Evolutionary conservation across 345 rosid species (phyloP).

Genomic region (Diplotaxis tenuifolia): DNA sequence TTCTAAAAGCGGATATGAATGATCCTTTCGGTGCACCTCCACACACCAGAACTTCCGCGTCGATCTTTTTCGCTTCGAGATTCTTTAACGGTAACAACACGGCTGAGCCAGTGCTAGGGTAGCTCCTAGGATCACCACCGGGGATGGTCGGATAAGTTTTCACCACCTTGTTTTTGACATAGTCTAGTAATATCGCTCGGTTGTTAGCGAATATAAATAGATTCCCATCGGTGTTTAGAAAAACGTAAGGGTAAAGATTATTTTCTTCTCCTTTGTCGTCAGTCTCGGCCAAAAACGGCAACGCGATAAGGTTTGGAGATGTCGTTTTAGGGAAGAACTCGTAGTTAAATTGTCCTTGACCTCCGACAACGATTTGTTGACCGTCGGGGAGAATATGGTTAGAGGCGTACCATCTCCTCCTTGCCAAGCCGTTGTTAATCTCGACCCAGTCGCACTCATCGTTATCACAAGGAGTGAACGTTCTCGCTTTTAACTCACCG

Average conservation of each 20-base stretch:
- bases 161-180: slow-evolving; percentile 44
- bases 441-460: slow-evolving; percentile 66
- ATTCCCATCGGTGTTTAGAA: slow-evolving; percentile 58
- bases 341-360: slow-evolving; percentile 57
- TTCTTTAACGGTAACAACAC: slow-evolving; percentile 73
- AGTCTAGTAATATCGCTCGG: slow-evolving; percentile 62
- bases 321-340: slow-evolving; percentile 64
- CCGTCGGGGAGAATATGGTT: slow-evolving; percentile 72
- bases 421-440: slow-evolving; percentile 44
- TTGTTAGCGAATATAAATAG: slow-evolving; percentile 74
- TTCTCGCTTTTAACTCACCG: slow-evolving; percentile 52
- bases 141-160: slow-evolving; percentile 59
- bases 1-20: slow-evolving; percentile 23
- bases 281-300: slow-evolving; percentile 63
- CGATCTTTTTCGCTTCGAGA: slow-evolving; percentile 26
- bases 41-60: slow-evolving; percentile 65
- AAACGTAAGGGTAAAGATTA: slow-evolving; percentile 76
- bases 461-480: slow-evolving; percentile 48
- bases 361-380: slow-evolving; percentile 68
- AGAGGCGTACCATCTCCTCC: slow-evolving; percentile 70
- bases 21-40: slow-evolving; percentile 85
- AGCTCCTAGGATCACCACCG: slow-evolving; percentile 70
- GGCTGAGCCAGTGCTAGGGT: slow-evolving; percentile 84
- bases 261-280: slow-evolving; percentile 50
- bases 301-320: slow-evolving; percentile 28